Base-by-base conservation (phyloP, 768 basidiomycete species). In the Boletus tomentosulus region DNA sequence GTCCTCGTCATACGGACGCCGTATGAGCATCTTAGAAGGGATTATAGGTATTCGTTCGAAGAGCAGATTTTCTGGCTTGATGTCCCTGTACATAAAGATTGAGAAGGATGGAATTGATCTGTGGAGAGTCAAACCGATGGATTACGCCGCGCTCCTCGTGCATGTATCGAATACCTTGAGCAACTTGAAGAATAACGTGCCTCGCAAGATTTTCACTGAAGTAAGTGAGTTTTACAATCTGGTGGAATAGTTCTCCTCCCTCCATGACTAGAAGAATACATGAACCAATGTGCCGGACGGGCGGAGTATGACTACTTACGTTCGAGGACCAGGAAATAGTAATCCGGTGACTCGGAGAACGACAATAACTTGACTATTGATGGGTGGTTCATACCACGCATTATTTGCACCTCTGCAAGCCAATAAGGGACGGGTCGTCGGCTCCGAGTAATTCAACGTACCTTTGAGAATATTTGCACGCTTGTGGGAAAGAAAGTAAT, bases 131-230 rank as follows among this genome's bases (percentile, higher is more conserved):
- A 57, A 46, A 80, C 78, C 97, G 91, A 69, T 99, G 97, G 3
- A 98, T 95, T 30, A 99, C 94, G 10, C 97, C 97, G 19, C 92
- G 86, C 69, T 98, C 97, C 69, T 98, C 95, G 68, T 99, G 97
- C 8, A 99, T 80, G 71, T 98, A 92, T 25, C 89, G 84, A 45
- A 99, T 98, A 19, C 91, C 97, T 15, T 92, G 81, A 0, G 92
- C 92, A 25, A 97, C 94, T 73, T 99, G 97, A 0, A 97, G 75
- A 62, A 99, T 98, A 63, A 98, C 95, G 67, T 98, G 97, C 11
- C 95, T 86, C 5, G 97, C 82, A n/a, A 99, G 86, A 53, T 89
- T 91, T 73, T 99, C 97, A 70, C 89, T 92, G 70, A 99, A 99
- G 73, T 98, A 99, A 3, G 97, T 99, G 57, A 98, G 82, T 69